These are phyloP conservation scores for Chaetomidium leptoderma DNA, from an alignment of 495 filamentous ascomycete genomes.

Conservation along the genomic window DNA sequence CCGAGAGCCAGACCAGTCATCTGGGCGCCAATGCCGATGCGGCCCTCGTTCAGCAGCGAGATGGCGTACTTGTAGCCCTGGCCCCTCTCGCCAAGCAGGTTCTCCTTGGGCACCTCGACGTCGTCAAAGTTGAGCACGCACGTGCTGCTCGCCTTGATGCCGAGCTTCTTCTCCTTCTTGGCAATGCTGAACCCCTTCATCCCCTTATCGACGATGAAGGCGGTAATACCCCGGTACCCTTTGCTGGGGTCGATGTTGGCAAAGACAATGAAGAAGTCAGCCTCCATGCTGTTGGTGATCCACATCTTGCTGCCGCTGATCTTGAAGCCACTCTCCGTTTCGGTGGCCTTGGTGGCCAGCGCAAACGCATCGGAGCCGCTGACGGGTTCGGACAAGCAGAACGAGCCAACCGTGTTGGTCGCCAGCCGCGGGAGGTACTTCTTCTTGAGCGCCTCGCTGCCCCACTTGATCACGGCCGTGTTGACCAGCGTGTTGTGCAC, in stretches of 20 bases:
- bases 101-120: conserved; percentile 79
- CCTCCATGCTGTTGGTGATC: conserved; percentile 96
- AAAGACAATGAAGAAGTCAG: conserved; percentile 95
- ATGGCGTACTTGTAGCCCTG: conserved; percentile 99
- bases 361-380: conserved; percentile 96
- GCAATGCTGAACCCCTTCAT: conserved; percentile 88
- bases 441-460: conserved; percentile 65
- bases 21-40: conserved; percentile 96
- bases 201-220: conserved; percentile 90
- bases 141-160: conserved; percentile 90
- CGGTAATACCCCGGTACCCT: conserved; percentile 93
- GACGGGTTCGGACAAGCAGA: conserved; percentile 91
- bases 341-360: conserved; percentile 78
- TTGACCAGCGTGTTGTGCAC: conserved; percentile 98
- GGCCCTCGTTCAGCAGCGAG: conserved; percentile 89
- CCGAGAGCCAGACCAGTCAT: conserved; percentile 97
- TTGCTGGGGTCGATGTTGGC: conserved; percentile 85
- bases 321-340: conserved; percentile 69
- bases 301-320: conserved; percentile 97
- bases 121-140: conserved; percentile 98
- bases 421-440: conserved; percentile 85
- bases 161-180: conserved; percentile 99
- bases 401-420: conserved; percentile 87
- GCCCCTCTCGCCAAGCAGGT: conserved; percentile 81
- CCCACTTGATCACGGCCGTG: conserved; percentile 86